Conservation (phyloP, 495 filamentous ascomycete species). For the Friedmanniomyces simplex region DNA sequence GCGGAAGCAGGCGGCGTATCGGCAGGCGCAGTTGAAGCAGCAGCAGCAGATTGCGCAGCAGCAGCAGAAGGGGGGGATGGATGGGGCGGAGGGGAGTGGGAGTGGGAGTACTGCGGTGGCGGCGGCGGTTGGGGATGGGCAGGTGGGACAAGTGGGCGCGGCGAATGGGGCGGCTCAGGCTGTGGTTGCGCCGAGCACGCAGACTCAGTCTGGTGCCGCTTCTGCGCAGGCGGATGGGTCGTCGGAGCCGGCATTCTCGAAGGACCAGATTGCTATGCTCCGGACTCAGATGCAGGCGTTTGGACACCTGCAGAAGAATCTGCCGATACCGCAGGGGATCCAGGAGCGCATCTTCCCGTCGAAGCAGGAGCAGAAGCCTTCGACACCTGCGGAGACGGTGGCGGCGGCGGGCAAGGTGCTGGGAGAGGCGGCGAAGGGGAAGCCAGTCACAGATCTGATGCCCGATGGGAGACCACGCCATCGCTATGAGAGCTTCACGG, state of each 20-base stretch:
- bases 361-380: slow-evolving; percentile 52
- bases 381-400: slow-evolving; percentile 47
- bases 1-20: slow-evolving; percentile 43
- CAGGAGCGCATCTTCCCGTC: slow-evolving; percentile 67
- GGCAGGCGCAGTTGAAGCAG: slow-evolving; percentile 42
- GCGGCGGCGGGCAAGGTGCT: slow-evolving; percentile 43
- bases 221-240: not conserved
- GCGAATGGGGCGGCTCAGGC: no score
- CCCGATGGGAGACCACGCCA: slow-evolving; percentile 30
- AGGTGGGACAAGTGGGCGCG: no score
- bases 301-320: slow-evolving; percentile 69
- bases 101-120: not conserved
- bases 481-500: slow-evolving; percentile 53
- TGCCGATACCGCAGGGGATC: slow-evolving; percentile 59
- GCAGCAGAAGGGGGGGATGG: not conserved
- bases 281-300: slow-evolving; percentile 74
- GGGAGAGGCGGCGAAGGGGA: slow-evolving; percentile 38
- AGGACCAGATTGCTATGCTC: slow-evolving; percentile 59
- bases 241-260: slow-evolving; percentile 46
- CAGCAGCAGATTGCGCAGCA: slow-evolving; percentile 5
- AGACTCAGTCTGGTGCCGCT: no score
- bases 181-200: no score
- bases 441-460: not conserved
- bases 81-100: not conserved
- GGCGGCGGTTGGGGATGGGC: no score